Percentiles rank a stretch among this genome's conserved stretches.
Conservation (phyloP, 257 asterid genomes). For the Forsythia suspensa region DNA sequence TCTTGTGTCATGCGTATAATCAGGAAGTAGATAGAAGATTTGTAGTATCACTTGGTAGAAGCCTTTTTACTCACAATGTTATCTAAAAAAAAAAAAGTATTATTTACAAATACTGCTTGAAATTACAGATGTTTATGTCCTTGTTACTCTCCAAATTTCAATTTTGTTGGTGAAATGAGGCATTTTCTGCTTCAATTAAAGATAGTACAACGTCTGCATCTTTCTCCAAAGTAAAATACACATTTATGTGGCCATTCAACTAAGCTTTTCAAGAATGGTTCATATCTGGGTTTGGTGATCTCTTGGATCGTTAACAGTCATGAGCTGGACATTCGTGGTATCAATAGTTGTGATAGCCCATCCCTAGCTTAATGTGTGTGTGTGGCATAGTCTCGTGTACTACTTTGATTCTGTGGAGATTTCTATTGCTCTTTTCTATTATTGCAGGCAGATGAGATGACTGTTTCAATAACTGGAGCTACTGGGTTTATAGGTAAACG, state of each 20-base stretch:
- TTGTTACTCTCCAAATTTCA: neutral
- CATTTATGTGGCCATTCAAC: neutral
- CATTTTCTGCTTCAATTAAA: neutral
- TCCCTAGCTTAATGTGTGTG: neutral
- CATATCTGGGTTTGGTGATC: neutral
- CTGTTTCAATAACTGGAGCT: conserved; percentile 86
- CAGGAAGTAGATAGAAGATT: neutral
- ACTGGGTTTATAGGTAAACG: conserved; percentile 94
- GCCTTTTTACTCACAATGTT: neutral
- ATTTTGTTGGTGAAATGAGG: neutral
- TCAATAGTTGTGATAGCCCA: neutral
- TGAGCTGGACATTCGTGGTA: neutral
- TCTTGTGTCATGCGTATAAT: neutral
- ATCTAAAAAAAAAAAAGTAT: too few species aligned
- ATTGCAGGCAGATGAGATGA: conserved; percentile 66
- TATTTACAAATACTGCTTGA: neutral
- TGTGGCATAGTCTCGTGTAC: neutral
- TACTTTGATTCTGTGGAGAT: neutral
- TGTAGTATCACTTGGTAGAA: neutral
- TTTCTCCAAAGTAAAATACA: neutral
- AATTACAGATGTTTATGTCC: neutral
- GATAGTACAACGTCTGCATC: neutral
- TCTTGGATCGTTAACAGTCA: neutral
- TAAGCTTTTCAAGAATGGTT: neutral
- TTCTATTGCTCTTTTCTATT: neutral